Base-by-base conservation (phyloP, 2,329 filamentous ascomycete species). In the Arthrobotrys sinensis region DNA sequence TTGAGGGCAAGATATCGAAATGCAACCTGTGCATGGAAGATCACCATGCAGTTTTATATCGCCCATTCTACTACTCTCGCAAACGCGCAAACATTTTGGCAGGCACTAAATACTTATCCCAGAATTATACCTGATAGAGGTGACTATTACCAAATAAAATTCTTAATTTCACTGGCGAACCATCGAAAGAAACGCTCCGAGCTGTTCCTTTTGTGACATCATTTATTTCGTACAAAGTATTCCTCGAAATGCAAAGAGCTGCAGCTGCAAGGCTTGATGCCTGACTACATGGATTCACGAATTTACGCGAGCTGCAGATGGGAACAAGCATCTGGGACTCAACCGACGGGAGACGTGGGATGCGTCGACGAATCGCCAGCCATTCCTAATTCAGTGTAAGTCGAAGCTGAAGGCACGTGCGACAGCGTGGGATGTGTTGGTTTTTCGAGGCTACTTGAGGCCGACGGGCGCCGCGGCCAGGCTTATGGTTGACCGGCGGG, bases 381-480 rank as follows among this genome's bases (percentile, higher is more conserved):
- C 55, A 68, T 69, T 68, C 53, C 46, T 50, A 60, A 73, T 73
- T 45, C 40, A 50, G 64, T 24, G 19, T 36, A 45, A 66, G 48
- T 32, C 12, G 19, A 28, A 16, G 14, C 12, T 16, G n/a, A 34
- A 36, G 65, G 65, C 72, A 76, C 65, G 72, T 77, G 65, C 48
- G 24, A 45, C 21, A 16, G 36, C 57, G 38, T 62, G 55, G 73
- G 73, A 77, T 78, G 52, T 52, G 75, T 63, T 63, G 65, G 43
- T 38, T 60, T 71, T 68, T 66, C 12, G 28, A 16, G 12, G 57
- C 45, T 28, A 2, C 11, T 57, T 38, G 36, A 48, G 73, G 73
- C 73, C 73, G 73, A 43, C 73, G 73, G 73, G 73, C 73, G 73
- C 73, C 73, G 73, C 73, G 73, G 75, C 62, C 63, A 34, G 52